Base-by-base conservation (phyloP, 139 green algal genomes). In the Pycnococcus provasolii region DNA sequence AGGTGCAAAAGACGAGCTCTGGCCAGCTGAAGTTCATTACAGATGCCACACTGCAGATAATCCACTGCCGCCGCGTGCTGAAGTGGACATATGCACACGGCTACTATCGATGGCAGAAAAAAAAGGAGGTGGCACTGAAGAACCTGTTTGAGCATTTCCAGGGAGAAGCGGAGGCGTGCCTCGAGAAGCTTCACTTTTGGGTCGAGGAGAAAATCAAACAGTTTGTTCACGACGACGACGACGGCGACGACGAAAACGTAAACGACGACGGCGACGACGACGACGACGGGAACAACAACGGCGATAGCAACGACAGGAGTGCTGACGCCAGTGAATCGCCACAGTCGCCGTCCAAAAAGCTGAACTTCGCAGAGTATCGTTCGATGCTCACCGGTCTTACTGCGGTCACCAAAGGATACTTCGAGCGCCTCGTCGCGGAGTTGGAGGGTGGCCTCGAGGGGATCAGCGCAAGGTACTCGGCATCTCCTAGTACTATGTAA, bases 31-130 rank as follows among this genome's bases (percentile, higher is more conserved):
- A 89, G 77, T 96, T 96, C 73, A 82, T 96, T 41, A 73, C 74
- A 15, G 90, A 96, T 45, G 90, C 89, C 4, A 90, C 82, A 86
- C 63, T 70, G 43, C 77, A 89, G 84, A 74, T 94, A 47, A 78
- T 96, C 15, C 84, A 96, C 60, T 98, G 93, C 82, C 79, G 90
- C 37, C 84, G 91, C 47, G 85, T 95, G n/a, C 81, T 99, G 8
- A 98, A 96, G 80, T 99, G 92, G 89, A 96, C 91, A 47, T 97
- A 97, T 72, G 85, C 87, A 7, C 94, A 88, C 58, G 91, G 90
- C 9, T 97, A 90, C 79, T 97, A 96, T 81, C 66, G 73, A 2
- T 57, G 26, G 26, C 26, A 26, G 26, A 26, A 26, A 26, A 26
- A 26, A 26, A 40, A 44, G 64, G 64, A 74, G 9, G 26, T 58